A percentile compares a stretch with the other conserved stretches of the same genome.
Evolutionary conservation across 495 filamentous ascomycete species (phyloP).

Genomic region (Lasiosphaeris hirsuta): DNA sequence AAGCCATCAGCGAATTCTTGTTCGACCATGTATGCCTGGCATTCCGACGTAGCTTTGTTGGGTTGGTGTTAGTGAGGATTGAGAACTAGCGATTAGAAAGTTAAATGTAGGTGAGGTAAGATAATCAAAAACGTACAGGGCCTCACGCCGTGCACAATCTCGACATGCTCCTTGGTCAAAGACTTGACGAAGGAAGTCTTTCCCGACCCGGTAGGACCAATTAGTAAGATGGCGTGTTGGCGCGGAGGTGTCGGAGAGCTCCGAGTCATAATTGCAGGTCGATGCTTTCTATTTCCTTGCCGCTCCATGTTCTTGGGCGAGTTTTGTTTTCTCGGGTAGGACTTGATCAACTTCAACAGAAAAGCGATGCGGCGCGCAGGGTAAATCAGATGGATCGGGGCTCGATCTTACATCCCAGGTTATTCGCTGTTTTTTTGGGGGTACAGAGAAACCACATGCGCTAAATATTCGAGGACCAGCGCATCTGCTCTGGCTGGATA

Average conservation of each 20-base stretch:
- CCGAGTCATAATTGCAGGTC: background rate
- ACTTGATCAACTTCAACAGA: too few species aligned
- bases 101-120: too few species aligned
- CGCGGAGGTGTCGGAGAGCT: background rate
- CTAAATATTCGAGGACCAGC: too few species aligned
- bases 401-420: too few species aligned
- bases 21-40: background rate
- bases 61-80: background rate
- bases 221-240: background rate
- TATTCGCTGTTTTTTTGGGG: too few species aligned
- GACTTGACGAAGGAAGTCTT: background rate
- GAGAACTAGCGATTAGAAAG: background rate
- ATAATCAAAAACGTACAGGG: too few species aligned
- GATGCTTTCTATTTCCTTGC: background rate
- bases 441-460: too few species aligned
- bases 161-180: background rate
- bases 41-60: background rate
- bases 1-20: background rate
- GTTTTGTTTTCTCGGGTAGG: too few species aligned
- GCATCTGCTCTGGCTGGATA: too few species aligned
- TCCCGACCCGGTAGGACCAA: background rate
- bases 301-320: too few species aligned
- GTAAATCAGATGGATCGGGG: too few species aligned
- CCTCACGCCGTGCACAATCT: background rate
- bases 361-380: too few species aligned